Evolutionary conservation across 1,284 basidiomycete genomes (phyloP).

Genomic region (Dichomitus squalens): DNA sequence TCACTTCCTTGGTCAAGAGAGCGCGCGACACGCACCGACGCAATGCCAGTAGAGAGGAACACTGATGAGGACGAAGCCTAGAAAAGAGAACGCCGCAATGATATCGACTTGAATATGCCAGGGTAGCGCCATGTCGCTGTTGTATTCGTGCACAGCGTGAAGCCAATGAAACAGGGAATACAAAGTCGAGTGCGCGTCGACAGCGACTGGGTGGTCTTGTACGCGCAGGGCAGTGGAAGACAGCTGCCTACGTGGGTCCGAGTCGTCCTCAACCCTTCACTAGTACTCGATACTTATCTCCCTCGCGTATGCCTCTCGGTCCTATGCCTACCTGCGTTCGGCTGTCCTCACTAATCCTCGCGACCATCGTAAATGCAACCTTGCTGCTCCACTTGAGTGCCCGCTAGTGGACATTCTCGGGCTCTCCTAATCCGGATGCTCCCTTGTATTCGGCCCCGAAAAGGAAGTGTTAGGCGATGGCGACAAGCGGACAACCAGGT

Average conservation of each 20-base stretch:
- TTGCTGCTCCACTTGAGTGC: neutral
- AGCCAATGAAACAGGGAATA: neutral
- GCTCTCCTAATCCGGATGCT: neutral
- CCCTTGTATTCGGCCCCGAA: neutral
- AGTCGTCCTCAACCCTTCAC: neutral
- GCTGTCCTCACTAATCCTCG: neutral
- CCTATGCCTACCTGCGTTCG: neutral
- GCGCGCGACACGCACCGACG: slow-evolving; percentile 37
- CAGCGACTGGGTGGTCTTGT: neutral
- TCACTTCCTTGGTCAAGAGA: neutral
- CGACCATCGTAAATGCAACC: neutral
- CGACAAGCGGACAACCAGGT: neutral
- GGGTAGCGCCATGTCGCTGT: neutral
- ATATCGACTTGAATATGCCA: neutral
- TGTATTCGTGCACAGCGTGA: neutral
- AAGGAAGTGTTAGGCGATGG: neutral
- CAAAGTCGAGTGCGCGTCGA: neutral
- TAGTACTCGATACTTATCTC: neutral
- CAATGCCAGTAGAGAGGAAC: slow-evolving; percentile 66
- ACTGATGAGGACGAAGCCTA: slow-evolving; percentile 15
- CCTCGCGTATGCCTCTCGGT: neutral
- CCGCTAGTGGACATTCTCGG: neutral
- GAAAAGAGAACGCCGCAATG: slow-evolving; percentile 6
- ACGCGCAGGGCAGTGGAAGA: neutral
- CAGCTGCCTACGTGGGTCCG: neutral